Base-by-base conservation (phyloP, 306 rosid species). In the Ceratonia siliqua region DNA sequence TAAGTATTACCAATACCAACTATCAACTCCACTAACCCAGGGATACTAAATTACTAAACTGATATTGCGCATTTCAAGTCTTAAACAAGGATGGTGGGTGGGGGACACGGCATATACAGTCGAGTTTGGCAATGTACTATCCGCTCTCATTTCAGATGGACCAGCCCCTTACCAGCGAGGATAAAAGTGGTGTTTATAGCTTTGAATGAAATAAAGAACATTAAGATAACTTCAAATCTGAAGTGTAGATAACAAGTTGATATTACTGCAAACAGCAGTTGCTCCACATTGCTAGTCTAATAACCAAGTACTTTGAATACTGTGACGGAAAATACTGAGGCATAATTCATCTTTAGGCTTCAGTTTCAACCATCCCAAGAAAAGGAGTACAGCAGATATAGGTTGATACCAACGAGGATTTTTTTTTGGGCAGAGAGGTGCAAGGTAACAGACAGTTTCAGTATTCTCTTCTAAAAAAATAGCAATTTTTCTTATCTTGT, bases 231-330 rank as follows among this genome's bases (percentile, higher is more conserved):
- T 7, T 52, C 41, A 62, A 61, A 1, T 9, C 14, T 3, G 2
- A 50, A 22, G 3, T 10, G 52, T 39, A 33, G 2, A 14, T 56
- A 67, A 45, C 9, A 50, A 39, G 59, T 74, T 66, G 65, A 72
- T 67, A 67, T 49, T 73, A 66, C 41, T 22, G 38, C 66, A 73
- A 35, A 48, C 57, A 73, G 35, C 18, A 67, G 41, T 66, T 66
- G 20, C 15, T 13, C 58, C 54, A 57, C 25, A 35, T 15, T 27
- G 39, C 28, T 48, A 12, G 41, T 65, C 64, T 9, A 48, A 77
- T 43, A 45, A 25, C 38, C 22, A 35, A 20, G 35, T 1, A 33
- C 39, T 49, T 49, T 4, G 13, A 43, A 55, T 30, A 14, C 11
- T 12, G 30, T n/a, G 27, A 10, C 9, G 45, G 11, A 41, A 76